These are phyloP conservation scores for Albatrellus sp. DNA, from an alignment of 1,284 basidiomycete species.

Conservation along the genomic window DNA sequence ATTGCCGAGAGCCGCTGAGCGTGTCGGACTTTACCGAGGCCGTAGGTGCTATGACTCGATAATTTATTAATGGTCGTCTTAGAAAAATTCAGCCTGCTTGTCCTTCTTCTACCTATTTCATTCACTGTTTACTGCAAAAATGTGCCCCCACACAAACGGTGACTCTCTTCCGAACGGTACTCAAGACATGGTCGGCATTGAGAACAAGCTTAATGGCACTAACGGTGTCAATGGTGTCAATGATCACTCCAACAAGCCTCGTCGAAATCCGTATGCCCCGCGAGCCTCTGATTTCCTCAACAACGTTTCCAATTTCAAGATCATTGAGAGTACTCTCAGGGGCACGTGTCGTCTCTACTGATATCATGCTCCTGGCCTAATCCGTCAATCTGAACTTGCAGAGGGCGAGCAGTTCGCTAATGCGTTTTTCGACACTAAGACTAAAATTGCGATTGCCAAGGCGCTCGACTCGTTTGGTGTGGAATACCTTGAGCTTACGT, in stretches of 20 bases:
- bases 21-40: too few species aligned
- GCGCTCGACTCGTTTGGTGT: conserved; percentile 97
- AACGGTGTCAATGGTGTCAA: conserved; percentile 25
- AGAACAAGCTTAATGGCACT: conserved; percentile 25
- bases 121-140: conserved; percentile 20
- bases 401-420: conserved; percentile 99
- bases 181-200: conserved; percentile 58
- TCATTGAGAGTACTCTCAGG: conserved; percentile 94
- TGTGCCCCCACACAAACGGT: conserved; percentile 58
- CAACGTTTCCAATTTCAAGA: conserved; percentile 89
- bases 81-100: too few species aligned
- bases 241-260: conserved; percentile 25
- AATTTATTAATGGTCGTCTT: too few species aligned
- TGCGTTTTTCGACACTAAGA: conserved; percentile 98
- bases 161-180: conserved; percentile 32
- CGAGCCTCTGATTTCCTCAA: conserved; percentile 86
- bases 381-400: conserved; percentile 20
- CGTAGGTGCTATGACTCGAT: too few species aligned
- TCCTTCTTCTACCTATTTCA: conserved; percentile 2
- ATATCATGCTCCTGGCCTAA: neutral
- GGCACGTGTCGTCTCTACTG: conserved; percentile 30
- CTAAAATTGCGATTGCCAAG: conserved; percentile 99
- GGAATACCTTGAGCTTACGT: conserved; percentile 99
- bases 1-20: too few species aligned
- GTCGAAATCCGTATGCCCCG: conserved; percentile 74